phyloP scores from a whole-genome alignment of 371 early-diverging fungal genomes.

The Mortierella sp. region DNA sequence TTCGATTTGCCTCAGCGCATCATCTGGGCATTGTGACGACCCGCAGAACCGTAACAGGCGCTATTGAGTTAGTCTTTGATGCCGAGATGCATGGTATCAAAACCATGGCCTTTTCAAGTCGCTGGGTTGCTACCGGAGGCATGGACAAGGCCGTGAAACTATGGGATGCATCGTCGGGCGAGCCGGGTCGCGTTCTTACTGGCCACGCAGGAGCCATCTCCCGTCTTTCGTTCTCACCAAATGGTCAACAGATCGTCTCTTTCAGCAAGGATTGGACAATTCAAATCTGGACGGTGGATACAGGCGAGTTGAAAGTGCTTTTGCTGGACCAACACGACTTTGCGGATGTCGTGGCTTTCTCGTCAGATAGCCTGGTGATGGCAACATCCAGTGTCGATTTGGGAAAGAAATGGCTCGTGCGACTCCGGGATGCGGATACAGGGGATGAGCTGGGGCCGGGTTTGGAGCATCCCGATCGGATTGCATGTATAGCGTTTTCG shows the following conservation, averaged over 20 bases:
- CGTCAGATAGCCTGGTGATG: neutral
- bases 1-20: neutral
- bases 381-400: neutral
- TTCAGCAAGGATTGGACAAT: neutral
- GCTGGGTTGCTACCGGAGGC: neutral
- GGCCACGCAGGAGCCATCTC: neutral
- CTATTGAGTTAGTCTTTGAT: neutral
- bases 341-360: neutral
- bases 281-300: neutral
- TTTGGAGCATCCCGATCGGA: neutral
- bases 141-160: neutral
- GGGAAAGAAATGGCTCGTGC: neutral
- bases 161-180: neutral
- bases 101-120: neutral
- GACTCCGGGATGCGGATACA: neutral
- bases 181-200: neutral
- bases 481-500: too few relatives aligned
- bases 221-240: neutral
- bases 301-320: neutral
- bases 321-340: neutral
- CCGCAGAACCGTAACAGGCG: neutral
- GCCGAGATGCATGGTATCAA: neutral
- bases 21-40: neutral
- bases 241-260: neutral
- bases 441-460: neutral